Evolutionary conservation across 2,329 filamentous ascomycete genomes (phyloP).

Genomic region (Pseudofabraea citricarpa): DNA sequence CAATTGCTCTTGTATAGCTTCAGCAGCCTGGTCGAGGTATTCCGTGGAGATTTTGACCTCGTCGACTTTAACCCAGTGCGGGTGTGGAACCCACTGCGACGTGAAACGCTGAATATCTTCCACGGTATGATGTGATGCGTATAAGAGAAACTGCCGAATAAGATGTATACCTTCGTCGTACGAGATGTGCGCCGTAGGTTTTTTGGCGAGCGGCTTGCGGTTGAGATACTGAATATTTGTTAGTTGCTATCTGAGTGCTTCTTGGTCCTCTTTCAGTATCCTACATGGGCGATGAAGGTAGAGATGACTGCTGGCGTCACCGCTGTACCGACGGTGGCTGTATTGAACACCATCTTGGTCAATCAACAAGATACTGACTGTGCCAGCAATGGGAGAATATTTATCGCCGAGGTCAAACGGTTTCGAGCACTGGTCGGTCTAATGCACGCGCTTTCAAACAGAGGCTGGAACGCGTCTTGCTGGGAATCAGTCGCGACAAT

Average conservation of each 20-base stretch:
- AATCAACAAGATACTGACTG: neutral
- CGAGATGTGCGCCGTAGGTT: slow-evolving; percentile 84
- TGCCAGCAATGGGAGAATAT: neutral
- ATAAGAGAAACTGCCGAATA: slow-evolving; percentile 78
- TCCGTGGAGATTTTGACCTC: slow-evolving; percentile 58
- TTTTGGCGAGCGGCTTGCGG: slow-evolving; percentile 67
- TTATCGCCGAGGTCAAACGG: too few relatives aligned
- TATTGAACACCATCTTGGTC: slow-evolving; percentile 62
- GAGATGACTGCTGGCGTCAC: slow-evolving; percentile 84
- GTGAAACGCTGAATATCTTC: slow-evolving; percentile 94
- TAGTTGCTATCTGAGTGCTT: too few relatives aligned
- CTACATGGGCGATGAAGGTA: slow-evolving; percentile 81
- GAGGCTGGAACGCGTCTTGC: slow-evolving; percentile 1
- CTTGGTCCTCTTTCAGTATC: too few relatives aligned
- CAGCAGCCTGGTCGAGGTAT: slow-evolving; percentile 62
- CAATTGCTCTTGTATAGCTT: slow-evolving; percentile 66
- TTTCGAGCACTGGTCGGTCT: too few relatives aligned
- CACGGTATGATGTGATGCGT: slow-evolving; percentile 83
- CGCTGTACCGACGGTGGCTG: slow-evolving; percentile 73
- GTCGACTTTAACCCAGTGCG: slow-evolving; percentile 80
- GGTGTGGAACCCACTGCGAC: slow-evolving; percentile 83
- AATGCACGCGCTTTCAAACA: too few relatives aligned
- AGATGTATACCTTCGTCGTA: slow-evolving; percentile 91
- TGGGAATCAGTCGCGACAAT: too few relatives aligned
- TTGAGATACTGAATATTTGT: slow-evolving; percentile 66